phyloP scores from a whole-genome alignment of 805 yeast species.

The Hanseniaspora vineae region DNA sequence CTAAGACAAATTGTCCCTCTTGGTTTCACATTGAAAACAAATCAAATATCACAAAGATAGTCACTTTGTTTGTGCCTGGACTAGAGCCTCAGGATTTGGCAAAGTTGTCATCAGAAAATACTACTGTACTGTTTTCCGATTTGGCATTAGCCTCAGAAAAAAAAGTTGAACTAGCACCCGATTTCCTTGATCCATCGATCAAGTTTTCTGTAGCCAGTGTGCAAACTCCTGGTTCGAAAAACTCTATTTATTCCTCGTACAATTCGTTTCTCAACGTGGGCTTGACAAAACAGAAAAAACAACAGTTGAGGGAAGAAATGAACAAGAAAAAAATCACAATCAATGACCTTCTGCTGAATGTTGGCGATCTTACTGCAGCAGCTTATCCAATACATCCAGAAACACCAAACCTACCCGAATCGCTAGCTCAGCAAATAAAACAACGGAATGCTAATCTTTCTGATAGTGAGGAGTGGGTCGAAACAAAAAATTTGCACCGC shows the following conservation, averaged over 20 bases:
- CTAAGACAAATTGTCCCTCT: constrained; percentile 27
- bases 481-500: constrained; percentile 33
- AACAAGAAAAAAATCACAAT: constrained; percentile 28
- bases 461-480: constrained; percentile 5
- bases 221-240: constrained; percentile 60
- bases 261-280: constrained; percentile 45
- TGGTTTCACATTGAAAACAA: constrained; percentile 41
- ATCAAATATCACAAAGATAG: constrained; percentile 36
- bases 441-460: constrained; percentile 6
- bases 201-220: constrained; percentile 17
- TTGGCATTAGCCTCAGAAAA: constrained; percentile 2
- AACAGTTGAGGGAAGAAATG: constrained; percentile 21
- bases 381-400: constrained; percentile 51
- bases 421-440: constrained; percentile 6
- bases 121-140: constrained; percentile 1
- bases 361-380: constrained; percentile 34
- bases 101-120: neutral
- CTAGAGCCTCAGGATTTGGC: constrained; percentile 30
- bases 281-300: constrained; percentile 42
- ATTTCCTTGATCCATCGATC: neutral
- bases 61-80: constrained; percentile 55
- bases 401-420: constrained; percentile 10
- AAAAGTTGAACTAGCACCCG: neutral
- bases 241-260: constrained; percentile 39
- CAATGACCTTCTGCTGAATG: constrained; percentile 39